Percentiles rank a stretch among this genome's conserved stretches.
Conservation (phyloP, 306 rosid species). For the Fragaria nilgerrensis region DNA sequence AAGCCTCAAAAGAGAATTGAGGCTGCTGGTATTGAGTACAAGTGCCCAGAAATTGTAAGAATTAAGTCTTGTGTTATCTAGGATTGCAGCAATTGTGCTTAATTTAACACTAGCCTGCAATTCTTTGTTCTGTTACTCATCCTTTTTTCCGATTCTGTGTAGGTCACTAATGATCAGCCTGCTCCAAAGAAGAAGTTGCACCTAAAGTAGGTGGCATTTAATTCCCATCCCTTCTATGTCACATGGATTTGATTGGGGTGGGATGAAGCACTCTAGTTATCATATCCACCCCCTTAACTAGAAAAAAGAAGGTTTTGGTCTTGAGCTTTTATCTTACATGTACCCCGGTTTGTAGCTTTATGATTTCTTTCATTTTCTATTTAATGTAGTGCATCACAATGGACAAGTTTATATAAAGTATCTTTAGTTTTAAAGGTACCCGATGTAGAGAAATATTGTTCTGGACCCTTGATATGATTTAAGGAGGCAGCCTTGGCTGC, state of each 20-base stretch:
- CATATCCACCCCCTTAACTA: background rate
- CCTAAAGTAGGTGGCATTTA: constrained; percentile 20
- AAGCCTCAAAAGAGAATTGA: constrained; percentile 60
- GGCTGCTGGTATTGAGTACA: constrained; percentile 82
- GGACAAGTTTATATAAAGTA: background rate
- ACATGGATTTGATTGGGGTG: background rate
- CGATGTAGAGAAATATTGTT: background rate
- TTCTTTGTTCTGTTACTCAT: background rate
- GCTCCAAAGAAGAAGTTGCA: constrained; percentile 66
- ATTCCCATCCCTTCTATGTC: background rate
- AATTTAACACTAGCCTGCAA: background rate
- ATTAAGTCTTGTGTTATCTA: background rate
- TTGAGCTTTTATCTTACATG: background rate
- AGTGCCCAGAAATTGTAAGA: constrained; percentile 89
- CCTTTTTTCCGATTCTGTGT: constrained; percentile 11
- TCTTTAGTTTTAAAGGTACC: background rate
- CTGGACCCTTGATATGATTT: background rate
- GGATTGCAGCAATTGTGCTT: background rate
- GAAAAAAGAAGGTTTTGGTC: background rate
- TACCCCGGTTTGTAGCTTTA: background rate
- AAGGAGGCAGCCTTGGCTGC: background rate
- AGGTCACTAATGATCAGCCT: constrained; percentile 55
- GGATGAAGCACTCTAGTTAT: background rate
- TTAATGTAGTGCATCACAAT: background rate
- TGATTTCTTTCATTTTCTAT: background rate